These are phyloP conservation scores for Aquanectria penicillioides DNA, from an alignment of 2,329 filamentous ascomycete species.

Conservation along the genomic window DNA sequence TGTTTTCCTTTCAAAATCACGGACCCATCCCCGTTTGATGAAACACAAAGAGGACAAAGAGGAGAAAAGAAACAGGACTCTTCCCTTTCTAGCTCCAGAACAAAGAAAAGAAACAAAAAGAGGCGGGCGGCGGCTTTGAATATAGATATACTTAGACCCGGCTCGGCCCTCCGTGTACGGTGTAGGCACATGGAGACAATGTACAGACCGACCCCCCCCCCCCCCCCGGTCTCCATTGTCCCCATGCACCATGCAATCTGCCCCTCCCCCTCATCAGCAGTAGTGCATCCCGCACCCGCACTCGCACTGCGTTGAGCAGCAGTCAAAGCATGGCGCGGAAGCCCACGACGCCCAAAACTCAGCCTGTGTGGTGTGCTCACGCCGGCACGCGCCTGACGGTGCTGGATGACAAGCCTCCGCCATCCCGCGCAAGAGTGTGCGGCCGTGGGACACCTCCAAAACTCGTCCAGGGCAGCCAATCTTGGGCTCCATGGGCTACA, in stretches of 20 bases:
- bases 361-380: constrained; percentile 19
- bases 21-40: not conserved
- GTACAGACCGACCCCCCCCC: not conserved
- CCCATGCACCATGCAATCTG: not conserved
- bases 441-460: constrained; percentile 3
- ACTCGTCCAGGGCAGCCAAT: constrained; percentile 30
- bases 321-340: not conserved
- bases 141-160: not conserved
- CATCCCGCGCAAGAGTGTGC: no score
- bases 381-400: constrained; percentile 18
- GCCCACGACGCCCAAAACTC: no score
- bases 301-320: not conserved
- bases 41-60: not conserved
- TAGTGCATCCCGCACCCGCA: not conserved
- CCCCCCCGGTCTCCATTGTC: not conserved
- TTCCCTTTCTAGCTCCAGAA: not conserved
- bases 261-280: constrained; percentile 5
- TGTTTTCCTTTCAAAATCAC: no score
- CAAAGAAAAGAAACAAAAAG: not conserved
- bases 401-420: constrained; percentile 12
- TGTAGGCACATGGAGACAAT: not conserved
- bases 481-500: constrained; percentile 37
- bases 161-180: no score
- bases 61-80: not conserved
- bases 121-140: not conserved